phyloP scores from a whole-genome alignment of 2,329 filamentous ascomycete genomes.

The Colletotrichum chrysophilum region DNA sequence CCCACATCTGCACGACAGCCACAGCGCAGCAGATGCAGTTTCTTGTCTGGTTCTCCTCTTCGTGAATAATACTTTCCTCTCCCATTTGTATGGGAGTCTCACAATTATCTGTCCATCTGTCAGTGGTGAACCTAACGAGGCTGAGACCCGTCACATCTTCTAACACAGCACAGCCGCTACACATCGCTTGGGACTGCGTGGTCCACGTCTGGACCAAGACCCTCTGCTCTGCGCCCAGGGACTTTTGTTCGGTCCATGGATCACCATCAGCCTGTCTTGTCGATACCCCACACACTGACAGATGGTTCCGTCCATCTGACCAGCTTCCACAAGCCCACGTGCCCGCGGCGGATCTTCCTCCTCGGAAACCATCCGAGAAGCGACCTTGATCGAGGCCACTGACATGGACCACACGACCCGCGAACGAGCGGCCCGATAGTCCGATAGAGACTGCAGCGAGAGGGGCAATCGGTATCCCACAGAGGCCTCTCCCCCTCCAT shows the following conservation, averaged over 20 bases:
- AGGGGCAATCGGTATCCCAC: too few species aligned
- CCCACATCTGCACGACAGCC: slow-evolving; percentile 4
- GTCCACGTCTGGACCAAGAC: not conserved
- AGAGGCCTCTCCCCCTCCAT: too few species aligned
- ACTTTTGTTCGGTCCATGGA: not conserved
- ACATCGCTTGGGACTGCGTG: not conserved
- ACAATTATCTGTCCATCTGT: not conserved
- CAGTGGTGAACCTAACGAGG: not conserved
- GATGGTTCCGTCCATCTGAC: not conserved
- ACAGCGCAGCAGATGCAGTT: slow-evolving; percentile 6
- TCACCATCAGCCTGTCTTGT: not conserved
- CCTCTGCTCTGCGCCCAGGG: rapidly evolving
- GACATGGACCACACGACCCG: not conserved
- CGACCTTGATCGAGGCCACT: rapidly evolving
- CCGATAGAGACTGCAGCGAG: too few species aligned
- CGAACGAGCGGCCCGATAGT: not conserved
- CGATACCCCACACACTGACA: not conserved
- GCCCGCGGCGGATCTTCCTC: not conserved
- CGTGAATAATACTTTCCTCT: slow-evolving; percentile 4
- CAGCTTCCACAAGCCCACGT: not conserved
- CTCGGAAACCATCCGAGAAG: not conserved
- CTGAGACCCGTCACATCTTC: not conserved
- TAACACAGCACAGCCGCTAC: rapidly evolving
- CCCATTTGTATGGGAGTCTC: not conserved
- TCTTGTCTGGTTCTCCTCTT: not conserved